Base-by-base conservation (phyloP, 2,329 filamentous ascomycete species). In the Fusarium continuum region DNA sequence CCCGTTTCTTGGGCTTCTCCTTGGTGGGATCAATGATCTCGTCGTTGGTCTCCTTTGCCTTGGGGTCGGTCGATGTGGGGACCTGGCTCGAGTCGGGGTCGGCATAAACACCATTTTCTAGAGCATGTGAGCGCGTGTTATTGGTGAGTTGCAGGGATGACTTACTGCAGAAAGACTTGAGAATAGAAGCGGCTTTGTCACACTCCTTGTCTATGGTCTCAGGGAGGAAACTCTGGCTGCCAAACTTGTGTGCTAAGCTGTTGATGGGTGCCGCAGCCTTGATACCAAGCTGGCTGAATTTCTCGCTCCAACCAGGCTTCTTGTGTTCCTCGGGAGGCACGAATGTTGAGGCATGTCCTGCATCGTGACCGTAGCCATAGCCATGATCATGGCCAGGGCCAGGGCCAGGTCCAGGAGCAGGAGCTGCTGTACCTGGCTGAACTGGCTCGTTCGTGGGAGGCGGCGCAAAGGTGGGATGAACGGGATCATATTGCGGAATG, bases 191-290 rank as follows among this genome's bases (percentile, higher is more conserved):
- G 1, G 92, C 92, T 80, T 97, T 97, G 77, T 97, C 92, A 68
- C 90, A 91, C 79, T 97, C 93, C 75, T 92, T 92, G 73, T 96
- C 93, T 64, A 97, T 81, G 2, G 89, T 89, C 50, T 90, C 91
- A 2, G 93, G 93, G 85, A 93, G 90, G 76, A 96, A 96, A 19
- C 91, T 90, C 76, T 96, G 92, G 41, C 78, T 78, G n/a, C 92
- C 92, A 31, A 96, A 81, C 76, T 90, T 92, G 77, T 96, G 92
- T 14, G 89, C 91, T 19, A 96, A 76, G 57, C 84, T 87, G 73
- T 96, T 96, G 72, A 96, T 88, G 4, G 92, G 92, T 1, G 84
- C 86, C 6, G 90, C 90, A 5, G 81, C 82, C 71, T 82, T 81
- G 29, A 75, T 69, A 67, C 73, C 70, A 16, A 76, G 69, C 23